Evolutionary conservation across 176 grass and related monocot genomes (phyloP).

Genomic region (Sorghum bicolor): DNA sequence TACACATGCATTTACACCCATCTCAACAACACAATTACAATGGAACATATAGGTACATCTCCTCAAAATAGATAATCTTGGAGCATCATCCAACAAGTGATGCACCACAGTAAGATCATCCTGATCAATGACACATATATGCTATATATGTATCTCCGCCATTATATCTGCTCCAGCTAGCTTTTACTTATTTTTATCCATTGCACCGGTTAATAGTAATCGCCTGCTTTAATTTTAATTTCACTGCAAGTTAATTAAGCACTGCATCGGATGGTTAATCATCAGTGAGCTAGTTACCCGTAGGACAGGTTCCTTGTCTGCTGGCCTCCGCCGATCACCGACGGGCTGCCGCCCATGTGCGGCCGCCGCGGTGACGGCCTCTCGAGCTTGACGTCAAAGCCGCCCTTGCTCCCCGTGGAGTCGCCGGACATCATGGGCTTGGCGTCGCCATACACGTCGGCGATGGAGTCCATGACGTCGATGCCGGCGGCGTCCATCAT

Average conservation of each 20-base stretch:
- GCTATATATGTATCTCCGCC: not conserved
- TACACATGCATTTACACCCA: slow-evolving; percentile 54
- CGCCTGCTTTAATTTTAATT: slow-evolving; percentile 13
- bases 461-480: slow-evolving; percentile 66
- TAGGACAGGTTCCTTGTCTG: slow-evolving; percentile 72
- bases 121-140: slow-evolving; percentile 27
- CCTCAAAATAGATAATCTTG: slow-evolving; percentile 39
- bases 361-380: slow-evolving; percentile 69
- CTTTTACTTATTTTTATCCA: slow-evolving; percentile 45
- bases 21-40: slow-evolving; percentile 31
- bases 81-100: slow-evolving; percentile 48
- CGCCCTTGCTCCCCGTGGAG: slow-evolving; percentile 56
- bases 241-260: slow-evolving; percentile 14
- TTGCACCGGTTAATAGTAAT: slow-evolving; percentile 41
- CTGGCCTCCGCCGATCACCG: slow-evolving; percentile 54
- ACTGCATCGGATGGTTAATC: slow-evolving; percentile 2
- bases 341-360: slow-evolving; percentile 52
- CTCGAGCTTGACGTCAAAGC: slow-evolving; percentile 64
- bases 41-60: not conserved
- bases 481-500: slow-evolving; percentile 47
- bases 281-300: slow-evolving; percentile 38
- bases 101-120: slow-evolving; percentile 50
- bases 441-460: slow-evolving; percentile 63
- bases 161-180: slow-evolving; percentile 25
- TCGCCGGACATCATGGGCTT: slow-evolving; percentile 73